These are phyloP conservation scores for Trypanosoma mega DNA, from an alignment of 208 protist genomes.

Conservation along the genomic window DNA sequence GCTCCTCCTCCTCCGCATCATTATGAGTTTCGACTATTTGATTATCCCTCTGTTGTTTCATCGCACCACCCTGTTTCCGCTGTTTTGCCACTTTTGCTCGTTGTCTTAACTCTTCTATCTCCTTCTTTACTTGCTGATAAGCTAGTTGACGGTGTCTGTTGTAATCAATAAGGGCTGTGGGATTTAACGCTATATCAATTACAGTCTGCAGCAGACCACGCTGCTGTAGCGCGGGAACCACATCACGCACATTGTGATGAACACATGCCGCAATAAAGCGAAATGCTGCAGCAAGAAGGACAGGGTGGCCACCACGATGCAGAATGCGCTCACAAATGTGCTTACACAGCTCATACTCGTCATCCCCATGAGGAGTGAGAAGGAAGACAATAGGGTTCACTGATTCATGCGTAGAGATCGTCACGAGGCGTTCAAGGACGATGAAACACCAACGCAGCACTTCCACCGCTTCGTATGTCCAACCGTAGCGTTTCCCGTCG, in stretches of 20 bases:
- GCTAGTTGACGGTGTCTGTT: neutral
- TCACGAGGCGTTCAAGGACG: conserved; percentile 44
- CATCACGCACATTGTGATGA: conserved; percentile 84
- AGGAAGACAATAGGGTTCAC: conserved; percentile 64
- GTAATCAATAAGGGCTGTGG: conserved; percentile 18
- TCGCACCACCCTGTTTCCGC: no score
- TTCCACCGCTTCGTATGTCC: conserved; percentile 44
- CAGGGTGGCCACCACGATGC: conserved; percentile 55
- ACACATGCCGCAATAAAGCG: conserved; percentile 65
- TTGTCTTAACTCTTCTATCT: neutral
- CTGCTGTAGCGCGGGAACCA: conserved; percentile 75
- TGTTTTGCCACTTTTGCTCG: no score
- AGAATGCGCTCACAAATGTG: conserved; percentile 35
- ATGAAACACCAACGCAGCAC: conserved; percentile 51
- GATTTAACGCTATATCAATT: conserved; percentile 40
- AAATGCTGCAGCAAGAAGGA: conserved; percentile 49
- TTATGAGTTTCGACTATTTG: no score
- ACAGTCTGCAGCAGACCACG: conserved; percentile 70
- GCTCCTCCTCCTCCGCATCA: neutral
- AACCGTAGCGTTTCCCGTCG: conserved; percentile 30
- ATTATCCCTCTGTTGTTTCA: no score
- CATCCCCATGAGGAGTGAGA: conserved; percentile 34
- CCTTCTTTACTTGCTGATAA: neutral
- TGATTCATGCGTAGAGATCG: conserved; percentile 35
- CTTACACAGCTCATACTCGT: conserved; percentile 27